Evolutionary conservation across 2,329 filamentous ascomycete species (phyloP).

Genomic region (Zymoseptoria crescenta): DNA sequence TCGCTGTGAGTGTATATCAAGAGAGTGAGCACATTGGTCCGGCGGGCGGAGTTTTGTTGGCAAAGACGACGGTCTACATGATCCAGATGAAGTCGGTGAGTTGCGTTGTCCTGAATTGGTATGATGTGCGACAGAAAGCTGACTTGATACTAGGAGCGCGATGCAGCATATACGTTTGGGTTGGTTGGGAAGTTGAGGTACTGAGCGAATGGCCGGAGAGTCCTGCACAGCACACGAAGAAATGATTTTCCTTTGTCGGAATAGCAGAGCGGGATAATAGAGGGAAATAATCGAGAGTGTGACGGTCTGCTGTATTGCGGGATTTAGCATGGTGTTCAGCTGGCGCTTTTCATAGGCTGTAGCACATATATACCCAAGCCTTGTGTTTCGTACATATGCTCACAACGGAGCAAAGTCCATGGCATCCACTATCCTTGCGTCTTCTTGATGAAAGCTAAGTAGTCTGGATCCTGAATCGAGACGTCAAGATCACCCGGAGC

Average conservation of each 20-base stretch:
- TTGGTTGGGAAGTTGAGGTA: slow-evolving; percentile 45
- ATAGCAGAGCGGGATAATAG: no score
- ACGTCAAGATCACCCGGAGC: slow-evolving; percentile 32
- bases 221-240: neutral
- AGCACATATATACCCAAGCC: neutral
- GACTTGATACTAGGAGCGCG: slow-evolving; percentile 35
- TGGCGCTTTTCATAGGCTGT: neutral
- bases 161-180: slow-evolving; percentile 43
- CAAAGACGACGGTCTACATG: slow-evolving; percentile 56
- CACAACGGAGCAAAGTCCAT: neutral
- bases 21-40: slow-evolving; percentile 42
- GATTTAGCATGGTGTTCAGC: neutral
- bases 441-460: slow-evolving; percentile 11
- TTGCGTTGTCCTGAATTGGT: slow-evolving; percentile 1
- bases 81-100: slow-evolving; percentile 40
- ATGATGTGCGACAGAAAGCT: neutral
- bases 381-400: neutral
- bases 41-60: slow-evolving; percentile 50
- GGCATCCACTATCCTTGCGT: neutral
- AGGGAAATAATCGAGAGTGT: no score
- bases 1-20: slow-evolving; percentile 84
- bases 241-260: neutral
- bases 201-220: slow-evolving; percentile 18
- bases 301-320: neutral
- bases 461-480: slow-evolving; percentile 16